These are phyloP conservation scores for Drosera capensis DNA, from an alignment of 148 eudicot species.

Conservation along the genomic window DNA sequence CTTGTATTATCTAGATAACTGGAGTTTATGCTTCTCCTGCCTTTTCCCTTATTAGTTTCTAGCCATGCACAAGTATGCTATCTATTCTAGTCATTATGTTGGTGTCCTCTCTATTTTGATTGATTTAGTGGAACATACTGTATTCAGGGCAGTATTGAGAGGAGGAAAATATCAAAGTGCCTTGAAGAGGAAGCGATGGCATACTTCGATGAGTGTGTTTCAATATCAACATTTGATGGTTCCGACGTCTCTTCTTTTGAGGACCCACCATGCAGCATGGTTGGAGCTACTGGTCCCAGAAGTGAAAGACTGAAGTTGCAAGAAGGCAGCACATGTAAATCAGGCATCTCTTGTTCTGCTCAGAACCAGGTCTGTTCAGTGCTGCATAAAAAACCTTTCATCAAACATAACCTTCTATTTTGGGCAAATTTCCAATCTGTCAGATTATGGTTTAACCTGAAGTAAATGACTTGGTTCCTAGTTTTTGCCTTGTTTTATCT, in stretches of 20 bases:
- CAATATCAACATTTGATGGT: constrained; percentile 89
- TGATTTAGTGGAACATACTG: not conserved
- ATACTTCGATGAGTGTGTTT: constrained; percentile 94
- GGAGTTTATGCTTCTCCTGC: not conserved
- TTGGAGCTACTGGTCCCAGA: constrained; percentile 11
- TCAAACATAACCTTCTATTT: not conserved
- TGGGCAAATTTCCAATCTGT: constrained; percentile 8
- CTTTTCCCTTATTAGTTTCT: not conserved
- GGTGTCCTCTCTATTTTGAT: not conserved
- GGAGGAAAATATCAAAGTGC: constrained; percentile 58
- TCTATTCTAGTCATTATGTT: not conserved
- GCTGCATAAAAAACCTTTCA: not conserved
- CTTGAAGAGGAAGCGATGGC: constrained; percentile 91
- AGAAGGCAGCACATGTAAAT: constrained; percentile 16
- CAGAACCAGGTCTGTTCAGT: constrained; percentile 3
- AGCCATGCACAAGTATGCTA: not conserved
- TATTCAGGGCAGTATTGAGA: constrained; percentile 64
- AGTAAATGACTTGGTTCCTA: no score
- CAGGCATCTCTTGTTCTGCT: not conserved
- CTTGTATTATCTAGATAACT: no score
- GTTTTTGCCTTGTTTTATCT: no score
- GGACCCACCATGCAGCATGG: constrained; percentile 37
- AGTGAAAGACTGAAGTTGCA: constrained; percentile 11
- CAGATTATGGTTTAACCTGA: constrained; percentile 11
- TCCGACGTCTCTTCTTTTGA: constrained; percentile 95